Conservation (phyloP, 1,139 yeast genomes). For the Blastobotrys petasosporus region DNA sequence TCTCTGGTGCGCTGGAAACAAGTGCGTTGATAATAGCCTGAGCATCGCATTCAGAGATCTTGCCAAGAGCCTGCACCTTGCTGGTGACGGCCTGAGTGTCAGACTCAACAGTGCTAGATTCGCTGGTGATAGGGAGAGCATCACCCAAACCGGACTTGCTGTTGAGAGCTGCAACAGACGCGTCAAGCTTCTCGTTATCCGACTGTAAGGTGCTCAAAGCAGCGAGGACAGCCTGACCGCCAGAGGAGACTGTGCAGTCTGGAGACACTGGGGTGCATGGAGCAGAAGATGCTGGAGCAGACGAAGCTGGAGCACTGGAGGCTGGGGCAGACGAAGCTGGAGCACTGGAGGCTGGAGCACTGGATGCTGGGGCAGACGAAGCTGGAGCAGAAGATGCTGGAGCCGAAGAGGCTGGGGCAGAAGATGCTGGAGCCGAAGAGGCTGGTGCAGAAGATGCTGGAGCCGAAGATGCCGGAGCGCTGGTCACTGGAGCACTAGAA, state of each 20-base stretch:
- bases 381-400: slow-evolving; percentile 11
- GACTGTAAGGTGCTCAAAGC: background rate
- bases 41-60: slow-evolving; percentile 6
- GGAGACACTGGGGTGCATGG: slow-evolving; percentile 4
- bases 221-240: background rate
- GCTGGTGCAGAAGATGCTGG: background rate
- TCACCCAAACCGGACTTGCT: background rate
- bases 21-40: background rate
- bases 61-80: slow-evolving; percentile 5
- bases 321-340: slow-evolving; percentile 6
- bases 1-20: background rate
- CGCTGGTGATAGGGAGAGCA: slow-evolving; percentile 9
- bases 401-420: slow-evolving; percentile 6
- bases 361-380: slow-evolving; percentile 8
- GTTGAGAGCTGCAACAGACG: slow-evolving; percentile 3
- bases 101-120: slow-evolving; percentile 4
- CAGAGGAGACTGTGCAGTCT: slow-evolving; percentile 6
- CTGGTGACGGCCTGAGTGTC: slow-evolving; percentile 7
- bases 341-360: too few species aligned
- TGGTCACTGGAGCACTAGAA: slow-evolving; percentile 6
- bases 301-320: slow-evolving; percentile 8
- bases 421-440: slow-evolving; percentile 1
- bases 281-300: slow-evolving; percentile 11
- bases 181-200: slow-evolving; percentile 3
- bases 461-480: slow-evolving; percentile 3